Base-by-base conservation (phyloP, 371 early-diverging fungal genomes). In the Rhizopus microsporus region DNA sequence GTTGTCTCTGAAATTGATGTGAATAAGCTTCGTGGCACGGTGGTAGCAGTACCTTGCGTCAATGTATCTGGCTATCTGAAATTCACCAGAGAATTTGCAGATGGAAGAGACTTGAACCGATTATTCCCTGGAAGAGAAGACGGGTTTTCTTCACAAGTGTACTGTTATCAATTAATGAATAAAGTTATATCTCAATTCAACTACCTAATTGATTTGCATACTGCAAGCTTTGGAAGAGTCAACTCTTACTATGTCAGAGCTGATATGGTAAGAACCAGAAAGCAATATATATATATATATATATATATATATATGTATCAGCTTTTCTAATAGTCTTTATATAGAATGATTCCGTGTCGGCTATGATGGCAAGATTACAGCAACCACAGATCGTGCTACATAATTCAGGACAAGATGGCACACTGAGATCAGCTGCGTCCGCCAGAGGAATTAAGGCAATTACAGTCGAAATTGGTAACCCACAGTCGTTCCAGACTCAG, bases 171-270 rank as follows among this genome's bases (percentile, higher is more conserved):
- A 52, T 60, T 95, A 50, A 85, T 95, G 81, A 80, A 83, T 38
- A 88, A 90, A 57, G 81, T 95, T 33, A 80, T 93, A 42, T 78
- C 77, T 5, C 85, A 90, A 55, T 91, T 94, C 65, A 82, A 92
- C 44, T 91, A 90, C 54, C 67, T 93, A 68, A 79, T 95, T 50
- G 95, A 95, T 64, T 68, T 95, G 62, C 95, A 95, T 58, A 95
- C 95, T 0, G 93, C 95, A 3, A 87, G 88, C 51, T 86, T 87
- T 63, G 95, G 95, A 6, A 75, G 95, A 15, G 84, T 90, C 33
- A 94, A 94, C 66, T 89, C 90, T 3, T 85, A 89, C 51, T 95
- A 95, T 70, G 95, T 95, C 8, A 80, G 95, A 15, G 86, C 88
- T 51, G 90, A 95, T 57, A 85, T 95, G 89, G 66, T 66, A 66